These are phyloP conservation scores for Schoenoplectus tabernaemontani DNA, from an alignment of 202 grass and related monocot species.

Conservation along the genomic window DNA sequence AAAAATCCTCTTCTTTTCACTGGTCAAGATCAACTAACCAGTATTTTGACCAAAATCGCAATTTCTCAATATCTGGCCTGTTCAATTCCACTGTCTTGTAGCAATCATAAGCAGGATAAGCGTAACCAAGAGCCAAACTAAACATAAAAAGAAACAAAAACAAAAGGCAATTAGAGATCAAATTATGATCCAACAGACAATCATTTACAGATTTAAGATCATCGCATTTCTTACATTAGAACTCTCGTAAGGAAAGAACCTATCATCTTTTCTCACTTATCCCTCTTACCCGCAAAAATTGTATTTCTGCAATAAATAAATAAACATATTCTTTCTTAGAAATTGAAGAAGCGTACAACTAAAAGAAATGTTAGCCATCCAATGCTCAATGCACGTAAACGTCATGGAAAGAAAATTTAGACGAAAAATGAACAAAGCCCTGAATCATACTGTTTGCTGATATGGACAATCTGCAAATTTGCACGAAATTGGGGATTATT, in stretches of 20 bases:
- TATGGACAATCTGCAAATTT: not conserved
- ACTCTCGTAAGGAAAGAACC: constrained; percentile 46
- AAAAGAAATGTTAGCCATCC: not conserved
- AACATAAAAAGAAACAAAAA: not conserved
- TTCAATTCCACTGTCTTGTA: constrained; percentile 64
- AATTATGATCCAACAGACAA: not conserved
- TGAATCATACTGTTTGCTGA: not conserved
- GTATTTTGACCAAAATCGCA: constrained; percentile 74
- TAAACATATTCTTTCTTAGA: too few relatives aligned
- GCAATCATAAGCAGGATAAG: constrained; percentile 66
- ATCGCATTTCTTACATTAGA: constrained; percentile 44
- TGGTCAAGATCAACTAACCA: constrained; percentile 30
- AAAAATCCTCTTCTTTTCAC: not conserved
- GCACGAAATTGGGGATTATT: not conserved
- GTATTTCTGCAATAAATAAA: constrained; percentile 14
- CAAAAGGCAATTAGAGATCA: not conserved
- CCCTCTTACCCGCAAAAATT: not conserved
- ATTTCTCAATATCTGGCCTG: constrained; percentile 32
- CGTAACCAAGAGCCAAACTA: constrained; percentile 50
- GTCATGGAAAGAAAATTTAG: not conserved
- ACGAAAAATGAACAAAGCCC: not conserved
- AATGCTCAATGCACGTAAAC: not conserved
- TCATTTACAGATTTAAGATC: not conserved
- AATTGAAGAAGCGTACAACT: too few relatives aligned
- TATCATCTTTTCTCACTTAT: constrained; percentile 42